These are phyloP conservation scores for Colletotrichum trifolii DNA, from an alignment of 2,329 filamentous ascomycete genomes.

Conservation along the genomic window DNA sequence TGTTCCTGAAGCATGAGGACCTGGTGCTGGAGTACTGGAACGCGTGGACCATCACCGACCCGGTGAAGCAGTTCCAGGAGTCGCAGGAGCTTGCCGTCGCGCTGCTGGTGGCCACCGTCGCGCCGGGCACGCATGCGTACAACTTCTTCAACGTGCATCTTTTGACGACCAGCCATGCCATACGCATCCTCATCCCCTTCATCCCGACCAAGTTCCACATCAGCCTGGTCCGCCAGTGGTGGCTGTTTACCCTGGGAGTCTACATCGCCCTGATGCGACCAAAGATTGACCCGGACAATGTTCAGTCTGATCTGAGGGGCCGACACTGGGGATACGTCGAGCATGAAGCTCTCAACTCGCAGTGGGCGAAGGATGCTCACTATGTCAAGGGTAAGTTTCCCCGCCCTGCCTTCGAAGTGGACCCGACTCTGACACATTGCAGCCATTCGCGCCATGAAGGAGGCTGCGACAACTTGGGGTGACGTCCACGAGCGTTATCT, in stretches of 20 bases:
- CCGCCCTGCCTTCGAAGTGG: background rate
- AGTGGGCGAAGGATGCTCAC: conserved; percentile 79
- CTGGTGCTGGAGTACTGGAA: conserved; percentile 91
- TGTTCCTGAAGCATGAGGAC: conserved; percentile 77
- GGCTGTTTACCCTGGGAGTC: conserved; percentile 81
- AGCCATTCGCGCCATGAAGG: conserved; percentile 79
- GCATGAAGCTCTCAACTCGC: conserved; percentile 74
- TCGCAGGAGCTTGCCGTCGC: conserved; percentile 72
- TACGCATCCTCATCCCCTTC: conserved; percentile 84
- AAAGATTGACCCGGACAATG: conserved; percentile 72
- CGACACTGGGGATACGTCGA: conserved; percentile 83
- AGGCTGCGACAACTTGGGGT: conserved; percentile 79
- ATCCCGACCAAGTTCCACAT: conserved; percentile 80
- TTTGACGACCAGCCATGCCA: conserved; percentile 86
- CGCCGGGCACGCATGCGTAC: conserved; percentile 71
- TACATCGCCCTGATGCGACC: conserved; percentile 84
- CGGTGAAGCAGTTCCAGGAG: conserved; percentile 78
- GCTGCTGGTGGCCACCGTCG: conserved; percentile 70
- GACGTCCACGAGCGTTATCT: conserved; percentile 75
- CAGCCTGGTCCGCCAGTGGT: conserved; percentile 85
- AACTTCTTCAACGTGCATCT: conserved; percentile 88
- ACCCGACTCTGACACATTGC: background rate
- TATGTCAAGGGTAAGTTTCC: conserved; percentile 78
- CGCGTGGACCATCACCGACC: conserved; percentile 79
- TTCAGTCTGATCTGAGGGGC: conserved; percentile 70